phyloP scores from a whole-genome alignment of 257 asterid species.

The Forsythia viridissima region DNA sequence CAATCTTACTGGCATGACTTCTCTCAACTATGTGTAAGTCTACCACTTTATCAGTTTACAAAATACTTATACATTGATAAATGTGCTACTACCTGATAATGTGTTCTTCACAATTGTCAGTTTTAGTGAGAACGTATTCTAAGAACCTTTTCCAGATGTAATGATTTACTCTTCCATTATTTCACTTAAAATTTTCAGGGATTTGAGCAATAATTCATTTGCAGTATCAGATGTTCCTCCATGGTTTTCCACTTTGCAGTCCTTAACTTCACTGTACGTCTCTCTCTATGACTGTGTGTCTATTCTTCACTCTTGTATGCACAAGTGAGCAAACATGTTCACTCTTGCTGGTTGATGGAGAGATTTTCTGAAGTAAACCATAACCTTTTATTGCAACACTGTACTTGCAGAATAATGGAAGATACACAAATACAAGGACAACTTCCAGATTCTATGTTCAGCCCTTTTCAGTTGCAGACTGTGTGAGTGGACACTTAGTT shows the following conservation, averaged over 20 bases:
- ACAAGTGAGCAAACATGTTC: background rate
- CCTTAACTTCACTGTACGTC: slow-evolving; percentile 69
- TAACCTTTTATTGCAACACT: slow-evolving; percentile 14
- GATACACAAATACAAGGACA: slow-evolving; percentile 51
- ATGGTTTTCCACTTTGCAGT: slow-evolving; percentile 61
- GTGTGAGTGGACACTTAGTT: slow-evolving; percentile 48
- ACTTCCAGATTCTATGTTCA: slow-evolving; percentile 56
- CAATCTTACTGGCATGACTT: slow-evolving; percentile 59
- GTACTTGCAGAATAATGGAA: slow-evolving; percentile 68
- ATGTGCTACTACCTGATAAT: background rate
- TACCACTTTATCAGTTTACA: background rate
- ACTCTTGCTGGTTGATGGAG: background rate
- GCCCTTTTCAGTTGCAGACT: slow-evolving; percentile 65
- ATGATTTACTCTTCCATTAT: background rate
- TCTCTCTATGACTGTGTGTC: background rate
- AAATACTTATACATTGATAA: background rate
- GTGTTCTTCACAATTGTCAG: background rate
- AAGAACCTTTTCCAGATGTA: background rate
- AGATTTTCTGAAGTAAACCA: background rate
- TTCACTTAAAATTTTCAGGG: slow-evolving; percentile 52
- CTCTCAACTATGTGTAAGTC: slow-evolving; percentile 73
- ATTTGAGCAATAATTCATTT: slow-evolving; percentile 79
- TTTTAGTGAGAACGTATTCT: background rate
- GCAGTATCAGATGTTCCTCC: slow-evolving; percentile 49
- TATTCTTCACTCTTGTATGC: background rate